Percentiles rank a stretch among this genome's conserved stretches.
phyloP scores from a whole-genome alignment of 108 stramenopile genomes.

The Poteriospumella lacustris region DNA sequence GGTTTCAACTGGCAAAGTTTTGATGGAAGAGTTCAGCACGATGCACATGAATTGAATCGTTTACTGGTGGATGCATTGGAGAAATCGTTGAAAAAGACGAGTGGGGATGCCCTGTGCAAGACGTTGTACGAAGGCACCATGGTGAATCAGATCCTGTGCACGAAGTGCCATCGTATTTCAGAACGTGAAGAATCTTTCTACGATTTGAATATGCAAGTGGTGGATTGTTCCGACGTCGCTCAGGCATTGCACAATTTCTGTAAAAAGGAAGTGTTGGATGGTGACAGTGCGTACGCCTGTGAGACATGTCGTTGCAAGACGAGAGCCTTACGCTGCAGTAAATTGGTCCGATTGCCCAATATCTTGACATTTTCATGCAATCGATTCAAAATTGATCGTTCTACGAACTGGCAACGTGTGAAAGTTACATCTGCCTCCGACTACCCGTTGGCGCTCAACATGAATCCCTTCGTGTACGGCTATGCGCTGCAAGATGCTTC shows the following conservation, averaged over 20 bases:
- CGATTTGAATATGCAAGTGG: constrained; percentile 38
- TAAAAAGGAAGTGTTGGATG: constrained; percentile 35
- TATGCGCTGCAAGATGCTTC: no score
- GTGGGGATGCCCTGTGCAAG: constrained; percentile 30
- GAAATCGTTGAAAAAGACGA: constrained; percentile 34
- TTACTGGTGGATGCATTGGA: constrained; percentile 47
- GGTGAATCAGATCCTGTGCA: constrained; percentile 39
- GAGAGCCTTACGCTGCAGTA: constrained; percentile 33
- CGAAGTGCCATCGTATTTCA: constrained; percentile 34
- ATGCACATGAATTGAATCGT: constrained; percentile 42
- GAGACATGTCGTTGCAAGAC: constrained; percentile 37
- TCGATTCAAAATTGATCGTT: constrained; percentile 41
- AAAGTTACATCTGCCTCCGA: constrained; percentile 40
- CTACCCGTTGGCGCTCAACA: constrained; percentile 44
- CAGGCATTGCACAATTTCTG: constrained; percentile 32
- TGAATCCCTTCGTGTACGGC: constrained; percentile 47
- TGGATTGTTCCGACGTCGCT: constrained; percentile 33
- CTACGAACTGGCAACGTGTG: constrained; percentile 36
- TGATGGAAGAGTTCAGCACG: constrained; percentile 42
- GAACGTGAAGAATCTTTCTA: constrained; percentile 37
- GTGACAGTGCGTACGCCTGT: constrained; percentile 38
- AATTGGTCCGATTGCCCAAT: constrained; percentile 33
- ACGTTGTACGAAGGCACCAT: constrained; percentile 37
- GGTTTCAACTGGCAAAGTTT: constrained; percentile 37
- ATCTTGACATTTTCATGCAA: constrained; percentile 45